Conservation (phyloP, 495 filamentous ascomycete genomes). For the Penicillium pancosmium region DNA sequence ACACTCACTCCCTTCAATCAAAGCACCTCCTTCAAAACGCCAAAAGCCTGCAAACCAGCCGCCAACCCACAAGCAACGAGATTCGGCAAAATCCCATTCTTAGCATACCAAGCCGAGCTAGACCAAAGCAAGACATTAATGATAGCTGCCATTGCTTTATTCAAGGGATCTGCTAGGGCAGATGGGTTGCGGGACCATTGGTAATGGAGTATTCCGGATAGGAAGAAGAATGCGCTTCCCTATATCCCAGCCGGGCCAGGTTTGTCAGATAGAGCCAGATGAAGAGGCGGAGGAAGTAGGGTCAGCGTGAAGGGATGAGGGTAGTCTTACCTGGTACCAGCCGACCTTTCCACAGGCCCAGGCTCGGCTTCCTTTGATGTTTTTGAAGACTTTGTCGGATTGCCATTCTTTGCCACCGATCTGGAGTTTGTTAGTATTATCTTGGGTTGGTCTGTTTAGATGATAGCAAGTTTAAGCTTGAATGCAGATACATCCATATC, state of each 20-base stretch:
- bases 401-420: slow-evolving; percentile 30
- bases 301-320: background rate
- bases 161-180: slow-evolving; percentile 30
- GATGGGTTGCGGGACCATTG: slow-evolving; percentile 31
- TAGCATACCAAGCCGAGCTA: slow-evolving; percentile 36
- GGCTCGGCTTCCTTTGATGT: slow-evolving; percentile 23
- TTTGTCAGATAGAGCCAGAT: background rate
- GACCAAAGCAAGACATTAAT: slow-evolving; percentile 29
- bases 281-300: background rate
- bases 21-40: slow-evolving; percentile 20
- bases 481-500: background rate
- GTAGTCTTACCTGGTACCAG: slow-evolving; percentile 35
- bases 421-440: background rate
- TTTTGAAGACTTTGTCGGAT: slow-evolving; percentile 29
- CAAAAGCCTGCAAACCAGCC: slow-evolving; percentile 30
- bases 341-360: slow-evolving; percentile 35
- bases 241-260: background rate
- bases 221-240: slow-evolving; percentile 35
- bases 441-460: too few species aligned
- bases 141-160: slow-evolving; percentile 34
- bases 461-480: background rate
- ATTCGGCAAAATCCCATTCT: slow-evolving; percentile 30
- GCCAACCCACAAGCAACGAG: slow-evolving; percentile 25
- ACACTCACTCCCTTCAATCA: slow-evolving; percentile 3
- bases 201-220: slow-evolving; percentile 35